phyloP scores from a whole-genome alignment of 177 flowering plant species.

The Telopea speciosissima region DNA sequence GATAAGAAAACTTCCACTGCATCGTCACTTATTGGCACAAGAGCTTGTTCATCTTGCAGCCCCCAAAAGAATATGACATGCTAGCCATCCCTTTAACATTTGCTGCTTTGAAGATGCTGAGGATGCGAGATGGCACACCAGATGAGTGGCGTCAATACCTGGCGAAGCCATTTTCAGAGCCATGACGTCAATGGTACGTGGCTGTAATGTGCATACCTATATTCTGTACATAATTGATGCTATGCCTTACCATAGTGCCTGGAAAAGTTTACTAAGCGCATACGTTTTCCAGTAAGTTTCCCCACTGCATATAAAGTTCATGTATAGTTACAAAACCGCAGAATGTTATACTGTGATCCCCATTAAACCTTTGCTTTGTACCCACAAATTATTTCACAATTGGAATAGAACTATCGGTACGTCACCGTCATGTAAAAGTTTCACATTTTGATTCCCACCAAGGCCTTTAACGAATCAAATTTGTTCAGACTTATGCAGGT shows the following conservation, averaged over 20 bases:
- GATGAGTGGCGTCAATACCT: slow-evolving; percentile 84
- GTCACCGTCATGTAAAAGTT: not conserved
- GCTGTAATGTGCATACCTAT: slow-evolving; percentile 9
- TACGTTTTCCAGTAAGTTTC: not conserved
- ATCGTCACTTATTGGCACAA: not conserved
- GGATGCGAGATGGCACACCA: slow-evolving; percentile 51
- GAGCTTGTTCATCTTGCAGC: slow-evolving; percentile 34
- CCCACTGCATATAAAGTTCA: not conserved
- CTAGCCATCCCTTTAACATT: slow-evolving; percentile 73
- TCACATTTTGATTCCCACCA: not conserved
- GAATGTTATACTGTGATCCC: not conserved
- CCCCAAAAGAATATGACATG: slow-evolving; percentile 77
- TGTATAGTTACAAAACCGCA: not conserved
- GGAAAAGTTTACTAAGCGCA: not conserved
- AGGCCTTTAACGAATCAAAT: not conserved
- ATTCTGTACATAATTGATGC: slow-evolving; percentile 10
- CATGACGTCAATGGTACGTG: slow-evolving; percentile 17
- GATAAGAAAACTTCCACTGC: not conserved
- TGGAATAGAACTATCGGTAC: not conserved
- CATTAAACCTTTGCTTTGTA: not conserved
- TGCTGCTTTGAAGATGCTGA: slow-evolving; percentile 59
- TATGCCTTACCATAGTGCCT: not conserved
- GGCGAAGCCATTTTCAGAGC: slow-evolving; percentile 29
- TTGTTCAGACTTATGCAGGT: too few relatives aligned
- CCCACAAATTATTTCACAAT: too few relatives aligned